A percentile compares a stretch with the other conserved stretches of the same genome.
Conservation (phyloP, 192 early-diverging fungal genomes). For the Gryganskiella cystojenkinii region DNA sequence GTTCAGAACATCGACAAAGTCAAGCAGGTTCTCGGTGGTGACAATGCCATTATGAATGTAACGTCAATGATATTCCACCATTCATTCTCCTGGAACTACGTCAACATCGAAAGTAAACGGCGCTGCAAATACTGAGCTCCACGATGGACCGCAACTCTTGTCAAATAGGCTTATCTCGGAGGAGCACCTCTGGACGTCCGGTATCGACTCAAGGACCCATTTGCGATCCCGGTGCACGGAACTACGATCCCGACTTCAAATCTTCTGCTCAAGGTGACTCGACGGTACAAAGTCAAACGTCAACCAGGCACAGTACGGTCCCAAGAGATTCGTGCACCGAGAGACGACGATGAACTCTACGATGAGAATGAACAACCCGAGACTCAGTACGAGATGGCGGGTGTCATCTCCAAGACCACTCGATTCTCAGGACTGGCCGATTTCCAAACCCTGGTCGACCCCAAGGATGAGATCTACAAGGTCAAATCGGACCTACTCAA, state of each 20-base stretch:
- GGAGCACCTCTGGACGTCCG: constrained; percentile 34
- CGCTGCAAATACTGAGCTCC: not conserved
- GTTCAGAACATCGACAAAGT: constrained; percentile 27
- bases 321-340: constrained; percentile 26
- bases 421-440: constrained; percentile 43
- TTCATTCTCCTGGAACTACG: not conserved
- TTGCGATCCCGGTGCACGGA: constrained; percentile 42
- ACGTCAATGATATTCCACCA: not conserved
- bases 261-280: constrained; percentile 34
- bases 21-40: constrained; percentile 32
- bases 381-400: constrained; percentile 21
- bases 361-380: constrained; percentile 32
- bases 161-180: constrained; percentile 35
- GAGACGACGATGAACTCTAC: constrained; percentile 33
- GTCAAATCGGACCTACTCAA: constrained; percentile 34
- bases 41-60: constrained; percentile 39
- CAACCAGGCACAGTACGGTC: constrained; percentile 21
- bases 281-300: constrained; percentile 44
- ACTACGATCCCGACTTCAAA: constrained; percentile 25
- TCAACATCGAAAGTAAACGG: not conserved
- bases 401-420: constrained; percentile 24
- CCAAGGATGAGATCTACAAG: constrained; percentile 26
- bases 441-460: constrained; percentile 44
- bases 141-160: not conserved
- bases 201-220: constrained; percentile 33